Evolutionary conservation across 495 filamentous ascomycete genomes (phyloP).

Genomic region (Penicillium bialowiezense): DNA sequence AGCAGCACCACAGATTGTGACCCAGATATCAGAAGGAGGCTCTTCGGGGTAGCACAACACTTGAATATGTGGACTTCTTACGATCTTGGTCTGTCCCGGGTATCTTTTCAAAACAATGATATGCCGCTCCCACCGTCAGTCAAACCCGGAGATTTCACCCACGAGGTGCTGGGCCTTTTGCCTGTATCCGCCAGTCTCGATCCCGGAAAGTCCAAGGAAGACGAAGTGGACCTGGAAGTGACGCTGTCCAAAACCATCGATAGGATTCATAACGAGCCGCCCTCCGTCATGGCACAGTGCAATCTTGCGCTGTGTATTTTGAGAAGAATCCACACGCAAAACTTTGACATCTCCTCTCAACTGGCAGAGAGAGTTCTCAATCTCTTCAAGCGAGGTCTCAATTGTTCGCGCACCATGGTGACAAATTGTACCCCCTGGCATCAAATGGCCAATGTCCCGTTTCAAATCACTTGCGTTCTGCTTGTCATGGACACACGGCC

Average conservation of each 20-base stretch:
- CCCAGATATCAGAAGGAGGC: conserved; percentile 31
- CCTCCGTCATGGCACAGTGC: conserved; percentile 41
- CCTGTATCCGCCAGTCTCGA: conserved; percentile 36
- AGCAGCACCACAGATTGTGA: conserved; percentile 13
- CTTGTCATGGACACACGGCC: conserved; percentile 47
- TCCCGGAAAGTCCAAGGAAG: conserved; percentile 23
- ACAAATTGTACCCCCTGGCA: conserved; percentile 45
- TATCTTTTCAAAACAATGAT: conserved; percentile 30
- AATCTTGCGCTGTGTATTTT: conserved; percentile 49
- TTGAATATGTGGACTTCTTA: conserved; percentile 47
- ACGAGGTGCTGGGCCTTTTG: conserved; percentile 35
- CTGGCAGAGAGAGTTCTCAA: conserved; percentile 26
- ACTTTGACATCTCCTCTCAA: conserved; percentile 26
- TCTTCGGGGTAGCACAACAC: conserved; percentile 43
- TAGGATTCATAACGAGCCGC: conserved; percentile 30
- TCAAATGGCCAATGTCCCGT: conserved; percentile 49
- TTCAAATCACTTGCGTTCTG: conserved; percentile 50
- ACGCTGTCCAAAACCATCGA: conserved; percentile 23
- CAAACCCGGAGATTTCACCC: conserved; percentile 30
- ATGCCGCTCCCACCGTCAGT: conserved; percentile 16
- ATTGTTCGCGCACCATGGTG: conserved; percentile 33
- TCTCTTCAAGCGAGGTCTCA: conserved; percentile 24
- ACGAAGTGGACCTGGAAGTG: conserved; percentile 28
- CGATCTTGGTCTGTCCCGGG: conserved; percentile 49
- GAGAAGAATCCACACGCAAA: conserved; percentile 42